Evolutionary conservation across 257 asterid species (phyloP), one percentile per base, ranked within the genome.

Genomic region (Fraxinus anomala): DNA sequence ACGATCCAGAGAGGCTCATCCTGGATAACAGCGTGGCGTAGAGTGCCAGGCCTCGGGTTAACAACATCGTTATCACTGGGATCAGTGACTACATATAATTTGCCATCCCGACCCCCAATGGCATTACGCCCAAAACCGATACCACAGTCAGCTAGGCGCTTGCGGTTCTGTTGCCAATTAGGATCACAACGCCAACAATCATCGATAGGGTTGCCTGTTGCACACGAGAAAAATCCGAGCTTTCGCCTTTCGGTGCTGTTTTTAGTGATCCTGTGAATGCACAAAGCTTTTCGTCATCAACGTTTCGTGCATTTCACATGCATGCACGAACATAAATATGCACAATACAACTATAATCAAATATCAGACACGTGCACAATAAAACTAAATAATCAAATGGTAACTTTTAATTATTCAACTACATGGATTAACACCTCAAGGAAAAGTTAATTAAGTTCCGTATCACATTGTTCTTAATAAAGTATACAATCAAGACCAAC

Each of bases 111-210:
- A 16, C 98, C 98, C 17, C 98, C 98, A 56, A 94, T 79, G 26
- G 98, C 98, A 40, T 91, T 92, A 39, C 96, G 92, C 11, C 98
- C 98, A 9, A 94, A 94, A 36, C 98, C 98, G 4, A 92, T 92
- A 17, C 93, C 96, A 47, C 98, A 93, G 74, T 88, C 93, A n/a
- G 98, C 98, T 0, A 93, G 93, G 17, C 88, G 87, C 81, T 89
- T 89, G 0, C 98, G 89, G 80, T 91, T 89, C 81, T 37, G 76
- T 9, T 83, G 91, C 98, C 98, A 93, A 26, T 91, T 87, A 36
- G 74, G 73, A 39, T 91, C 96, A 78, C 97, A 91, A 3, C 97
- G 91, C 98, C 98, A 93, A 84, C 98, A 93, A 78, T 93, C 98
- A 63, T 93, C 98, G 11, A 91, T 91, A 0, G 98, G 98, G 84